Base-by-base conservation (phyloP, 345 rosid genomes). In the rapeseed (Brassica napus) region DNA sequence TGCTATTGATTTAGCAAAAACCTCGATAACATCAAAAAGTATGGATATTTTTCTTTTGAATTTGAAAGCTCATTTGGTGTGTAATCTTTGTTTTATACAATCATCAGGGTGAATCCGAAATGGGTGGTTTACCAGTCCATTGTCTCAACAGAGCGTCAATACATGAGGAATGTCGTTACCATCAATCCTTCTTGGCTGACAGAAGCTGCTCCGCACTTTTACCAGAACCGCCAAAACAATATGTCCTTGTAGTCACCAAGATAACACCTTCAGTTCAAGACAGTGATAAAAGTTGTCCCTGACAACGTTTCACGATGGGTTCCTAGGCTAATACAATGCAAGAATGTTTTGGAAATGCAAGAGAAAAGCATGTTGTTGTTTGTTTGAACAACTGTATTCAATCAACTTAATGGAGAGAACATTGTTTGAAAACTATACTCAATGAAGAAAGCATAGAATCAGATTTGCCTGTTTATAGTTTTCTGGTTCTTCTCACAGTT, bases 101-200 rank as follows among this genome's bases (percentile, higher is more conserved):
- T 54, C 24, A 6, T 6, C 60, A 54, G 98, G 77, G 98, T 91
- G 14, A 92, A 94, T 77, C 98, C 98, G 12, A 94, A 92, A 82
- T 92, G 96, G 97, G 87, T 93, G 42, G 78, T 91, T 11, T 93
- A 90, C 84, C 91, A 90, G 54, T 88, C 98, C 57, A 84, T 90
- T 1, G 97, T 95, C 75, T 93, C 92, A 3, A 95, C 99, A 0
- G 99, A 95, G 63, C 87, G 92, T 59, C 97, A 87, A 67, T 93
- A 90, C 85, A 88, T 90, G 94, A 89, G 97, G 55, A 93, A 93
- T 64, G 96, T 89, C 73, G 81, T 87, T 21, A 76, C 97, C 64
- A 87, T 91, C 14, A 93, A 93, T 73, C 91, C 96, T 58, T 87
- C 92, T 16, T 91, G 92, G 93, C 88, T 95, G 54, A 84, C 91